A percentile compares a stretch with the other conserved stretches of the same genome.
Conservation (phyloP, 352 stramenopile species). For the Phytopythium boreale region DNA sequence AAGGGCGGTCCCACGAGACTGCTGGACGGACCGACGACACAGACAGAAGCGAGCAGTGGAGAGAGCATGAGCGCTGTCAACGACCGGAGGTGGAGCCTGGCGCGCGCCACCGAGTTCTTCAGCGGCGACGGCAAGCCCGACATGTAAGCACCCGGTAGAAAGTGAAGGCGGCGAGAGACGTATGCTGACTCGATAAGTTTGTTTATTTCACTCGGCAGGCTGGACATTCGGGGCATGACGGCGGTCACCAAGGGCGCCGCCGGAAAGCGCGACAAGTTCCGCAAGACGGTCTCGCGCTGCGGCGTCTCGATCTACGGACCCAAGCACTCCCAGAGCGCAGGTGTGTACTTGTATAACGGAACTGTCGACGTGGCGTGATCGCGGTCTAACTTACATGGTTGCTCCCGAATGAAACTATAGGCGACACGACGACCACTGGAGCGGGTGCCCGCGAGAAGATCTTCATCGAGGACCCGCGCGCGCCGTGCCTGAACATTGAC, state of each 20-base stretch:
- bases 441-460: constrained; percentile 62
- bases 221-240: constrained; percentile 87
- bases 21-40: not conserved
- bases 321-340: constrained; percentile 65
- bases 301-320: constrained; percentile 86
- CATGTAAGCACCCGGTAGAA: constrained; percentile 36
- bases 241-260: constrained; percentile 81
- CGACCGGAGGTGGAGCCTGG: constrained; percentile 81
- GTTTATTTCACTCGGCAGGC: constrained; percentile 24
- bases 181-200: not conserved
- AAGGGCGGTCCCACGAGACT: not conserved
- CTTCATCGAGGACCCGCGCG: constrained; percentile 85
- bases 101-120: constrained; percentile 86
- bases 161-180: not conserved
- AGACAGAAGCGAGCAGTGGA: not conserved
- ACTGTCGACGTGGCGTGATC: not conserved
- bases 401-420: not conserved
- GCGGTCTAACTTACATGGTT: not conserved
- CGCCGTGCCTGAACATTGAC: constrained; percentile 82
- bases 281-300: constrained; percentile 82
- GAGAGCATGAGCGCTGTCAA: constrained; percentile 51
- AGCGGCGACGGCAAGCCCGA: constrained; percentile 85
- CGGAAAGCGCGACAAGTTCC: constrained; percentile 87
- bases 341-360: constrained; percentile 10
- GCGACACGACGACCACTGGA: constrained; percentile 17